Evolutionary conservation across 2,329 filamentous ascomycete genomes (phyloP).

Genomic region (Hawksworthiomyces lignivorus): DNA sequence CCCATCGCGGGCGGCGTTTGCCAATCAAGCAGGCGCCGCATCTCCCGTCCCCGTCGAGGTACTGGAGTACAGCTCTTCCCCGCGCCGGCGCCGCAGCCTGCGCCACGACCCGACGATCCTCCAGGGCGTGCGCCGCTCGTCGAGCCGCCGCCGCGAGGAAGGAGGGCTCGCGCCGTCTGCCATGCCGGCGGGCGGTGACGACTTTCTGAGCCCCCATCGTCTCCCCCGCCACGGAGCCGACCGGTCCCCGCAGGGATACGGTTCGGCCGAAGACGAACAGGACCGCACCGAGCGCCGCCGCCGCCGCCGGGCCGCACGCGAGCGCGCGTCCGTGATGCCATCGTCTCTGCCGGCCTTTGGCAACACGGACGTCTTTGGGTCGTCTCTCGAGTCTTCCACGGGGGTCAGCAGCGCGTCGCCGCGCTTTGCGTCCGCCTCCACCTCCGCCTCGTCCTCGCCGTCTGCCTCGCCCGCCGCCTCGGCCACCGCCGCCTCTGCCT

Average conservation of each 20-base stretch:
- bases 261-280: constrained; percentile 16
- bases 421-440: neutral
- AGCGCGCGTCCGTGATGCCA: constrained; percentile 12
- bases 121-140: neutral
- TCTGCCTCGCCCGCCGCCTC: neutral
- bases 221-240: constrained; percentile 3
- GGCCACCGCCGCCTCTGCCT: constrained; percentile 4
- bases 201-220: constrained; percentile 6
- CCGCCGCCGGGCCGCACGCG: constrained; percentile 10
- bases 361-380: constrained; percentile 13
- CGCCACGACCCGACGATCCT: constrained; percentile 1
- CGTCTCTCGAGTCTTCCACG: constrained; percentile 13
- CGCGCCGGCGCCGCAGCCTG: neutral
- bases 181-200: neutral
- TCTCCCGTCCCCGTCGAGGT: constrained; percentile 11
- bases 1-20: neutral
- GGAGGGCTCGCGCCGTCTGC: neutral
- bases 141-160: no score
- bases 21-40: neutral
- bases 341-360: constrained; percentile 16
- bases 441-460: neutral
- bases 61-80: constrained; percentile 11
- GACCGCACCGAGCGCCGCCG: constrained; percentile 14
- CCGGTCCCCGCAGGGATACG: constrained; percentile 14
- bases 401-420: constrained; percentile 1